Evolutionary conservation across 1,284 basidiomycete species (phyloP).

Genomic region (Ganoderma leucocontextum): DNA sequence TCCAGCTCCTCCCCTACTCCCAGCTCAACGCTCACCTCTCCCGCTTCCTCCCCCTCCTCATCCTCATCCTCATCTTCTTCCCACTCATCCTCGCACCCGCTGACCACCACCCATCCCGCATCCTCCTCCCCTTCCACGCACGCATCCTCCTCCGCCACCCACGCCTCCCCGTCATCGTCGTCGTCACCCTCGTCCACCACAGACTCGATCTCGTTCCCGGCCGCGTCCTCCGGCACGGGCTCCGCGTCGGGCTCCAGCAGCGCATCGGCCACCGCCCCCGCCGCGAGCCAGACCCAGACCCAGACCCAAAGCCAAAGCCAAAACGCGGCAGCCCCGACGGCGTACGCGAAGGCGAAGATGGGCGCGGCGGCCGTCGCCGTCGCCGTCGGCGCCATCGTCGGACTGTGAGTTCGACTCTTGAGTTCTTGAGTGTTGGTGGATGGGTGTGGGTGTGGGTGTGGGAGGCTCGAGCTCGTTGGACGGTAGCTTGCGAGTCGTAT

Average conservation of each 20-base stretch:
- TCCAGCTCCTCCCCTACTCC: background rate
- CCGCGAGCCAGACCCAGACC: background rate
- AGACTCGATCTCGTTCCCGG: background rate
- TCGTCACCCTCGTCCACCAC: background rate
- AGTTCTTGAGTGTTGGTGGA: too few relatives aligned
- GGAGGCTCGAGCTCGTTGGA: too few relatives aligned
- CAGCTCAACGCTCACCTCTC: background rate
- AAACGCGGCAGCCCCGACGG: background rate
- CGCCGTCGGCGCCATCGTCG: conserved; percentile 4
- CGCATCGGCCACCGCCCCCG: background rate
- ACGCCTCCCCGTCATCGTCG: background rate
- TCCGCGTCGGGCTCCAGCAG: background rate
- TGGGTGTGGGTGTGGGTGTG: too few relatives aligned
- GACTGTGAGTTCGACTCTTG: background rate
- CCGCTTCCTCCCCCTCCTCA: background rate
- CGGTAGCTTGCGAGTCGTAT: too few relatives aligned
- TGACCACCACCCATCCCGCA: background rate
- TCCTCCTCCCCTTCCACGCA: background rate
- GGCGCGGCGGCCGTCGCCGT: conserved; percentile 4
- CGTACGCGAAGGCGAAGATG: background rate
- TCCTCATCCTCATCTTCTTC: background rate
- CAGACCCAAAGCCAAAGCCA: background rate
- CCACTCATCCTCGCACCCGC: background rate
- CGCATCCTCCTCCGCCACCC: background rate
- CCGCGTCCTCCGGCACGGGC: background rate